Percentiles rank a stretch among this genome's conserved stretches.
Evolutionary conservation across 352 stramenopile genomes (phyloP).

Genomic region (Phytophthora pluvialis): DNA sequence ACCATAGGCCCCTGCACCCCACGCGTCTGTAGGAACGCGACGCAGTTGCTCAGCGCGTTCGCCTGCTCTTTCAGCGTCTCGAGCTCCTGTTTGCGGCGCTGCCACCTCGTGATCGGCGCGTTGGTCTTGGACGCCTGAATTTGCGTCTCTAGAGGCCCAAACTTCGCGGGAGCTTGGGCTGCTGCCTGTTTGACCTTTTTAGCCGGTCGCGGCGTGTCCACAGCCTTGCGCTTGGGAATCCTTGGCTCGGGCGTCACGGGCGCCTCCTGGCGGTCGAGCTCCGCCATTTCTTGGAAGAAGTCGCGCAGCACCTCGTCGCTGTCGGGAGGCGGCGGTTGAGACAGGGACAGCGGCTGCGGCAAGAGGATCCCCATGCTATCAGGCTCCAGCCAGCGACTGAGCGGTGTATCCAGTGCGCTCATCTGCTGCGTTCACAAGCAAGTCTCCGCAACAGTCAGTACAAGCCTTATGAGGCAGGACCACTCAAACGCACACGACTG

Average conservation of each 20-base stretch:
- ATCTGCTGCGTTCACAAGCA: not conserved
- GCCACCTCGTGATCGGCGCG: conserved; percentile 13
- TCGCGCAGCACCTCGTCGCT: conserved; percentile 24
- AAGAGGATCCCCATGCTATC: conserved; percentile 9
- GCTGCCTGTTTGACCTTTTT: conserved; percentile 10
- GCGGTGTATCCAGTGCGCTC: conserved; percentile 1
- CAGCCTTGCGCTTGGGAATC: not conserved
- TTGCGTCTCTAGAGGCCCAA: not conserved
- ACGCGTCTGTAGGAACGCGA: conserved; percentile 11
- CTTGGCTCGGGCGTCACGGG: conserved; percentile 11
- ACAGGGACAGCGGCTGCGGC: conserved; percentile 16
- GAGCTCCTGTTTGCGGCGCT: conserved; percentile 32
- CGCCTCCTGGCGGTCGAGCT: conserved; percentile 41
- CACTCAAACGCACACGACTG: conserved; percentile 19
- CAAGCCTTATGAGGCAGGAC: not conserved
- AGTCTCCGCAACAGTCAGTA: not conserved
- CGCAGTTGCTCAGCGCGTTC: conserved; percentile 10
- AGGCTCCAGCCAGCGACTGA: not conserved
- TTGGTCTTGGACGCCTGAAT: not conserved
- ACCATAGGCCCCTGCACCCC: not conserved
- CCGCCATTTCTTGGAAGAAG: conserved; percentile 47
- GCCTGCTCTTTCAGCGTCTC: conserved; percentile 24
- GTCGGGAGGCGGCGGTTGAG: conserved; percentile 17
- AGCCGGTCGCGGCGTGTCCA: not conserved
- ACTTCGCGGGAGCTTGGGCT: not conserved